Base-by-base conservation (phyloP, 2,329 filamentous ascomycete genomes). In the Calcarisporium arbuscula region DNA sequence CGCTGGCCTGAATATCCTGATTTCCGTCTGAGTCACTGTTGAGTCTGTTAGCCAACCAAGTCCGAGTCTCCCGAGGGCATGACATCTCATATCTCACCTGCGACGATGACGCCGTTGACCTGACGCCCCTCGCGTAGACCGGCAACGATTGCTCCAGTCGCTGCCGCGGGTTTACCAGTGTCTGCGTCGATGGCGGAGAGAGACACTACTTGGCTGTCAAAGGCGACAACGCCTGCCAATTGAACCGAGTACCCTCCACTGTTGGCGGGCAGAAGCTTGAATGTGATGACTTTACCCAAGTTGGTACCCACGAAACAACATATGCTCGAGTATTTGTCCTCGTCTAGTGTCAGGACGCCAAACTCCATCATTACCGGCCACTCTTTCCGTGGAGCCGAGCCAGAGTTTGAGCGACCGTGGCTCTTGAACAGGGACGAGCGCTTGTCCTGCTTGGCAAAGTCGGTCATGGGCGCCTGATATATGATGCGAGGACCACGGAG, bases 241-340 rank as follows among this genome's bases (percentile, higher is more conserved):
- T 82, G 74, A 10, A 77, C 85, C 9, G 75, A 70, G 57, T 94
- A 96, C 4, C 46, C 43, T 9, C 79, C 72, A 5, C 80, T 75
- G 34, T 73, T 75, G 11, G 81, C 72, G 0, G 92, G 92, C 3
- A 96, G 64, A 16, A 98, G 69, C 62, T 95, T 95, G 64, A 96
- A 90, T 0, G 90, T 96, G 6, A 81, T 78, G 14, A 96, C 66
- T 49, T 85, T 86, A 26, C 92, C 92, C 19, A 78, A 60, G 45
- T 82, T 89, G 0, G 92, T 96, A 15, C 92, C 92, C 3, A 94
- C 85, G 47, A 96, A 94, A 46, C 92, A 84, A 39, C 82, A 78
- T 37, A 98, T 94, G 51, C 88, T 95, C 2, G 92, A 96, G 56
- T 94, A 98, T 44, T 86, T 80, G 52, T 96, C 90, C n/a, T 82